Evolutionary conservation across 2,329 filamentous ascomycete species (phyloP).

Genomic region (Fusarium globosum): DNA sequence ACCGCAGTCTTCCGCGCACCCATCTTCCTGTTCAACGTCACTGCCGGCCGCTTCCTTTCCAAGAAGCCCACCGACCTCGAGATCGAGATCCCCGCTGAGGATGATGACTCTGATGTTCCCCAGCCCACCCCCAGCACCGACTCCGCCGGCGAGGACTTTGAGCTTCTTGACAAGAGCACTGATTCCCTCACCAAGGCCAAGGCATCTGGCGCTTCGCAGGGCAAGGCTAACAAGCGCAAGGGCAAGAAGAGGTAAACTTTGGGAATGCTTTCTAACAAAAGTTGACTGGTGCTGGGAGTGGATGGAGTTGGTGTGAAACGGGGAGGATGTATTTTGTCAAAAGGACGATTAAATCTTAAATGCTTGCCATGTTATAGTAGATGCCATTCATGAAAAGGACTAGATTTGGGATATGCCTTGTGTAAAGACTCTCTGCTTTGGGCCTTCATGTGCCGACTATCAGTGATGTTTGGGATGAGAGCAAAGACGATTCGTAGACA

Average conservation of each 20-base stretch:
- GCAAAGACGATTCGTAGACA: neutral
- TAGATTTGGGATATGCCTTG: too few species aligned
- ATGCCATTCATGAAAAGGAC: neutral
- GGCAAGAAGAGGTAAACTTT: conserved; percentile 63
- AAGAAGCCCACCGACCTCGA: conserved; percentile 52
- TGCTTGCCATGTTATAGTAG: conserved; percentile 5
- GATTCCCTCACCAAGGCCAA: conserved; percentile 65
- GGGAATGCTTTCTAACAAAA: neutral
- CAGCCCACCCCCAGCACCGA: conserved; percentile 67
- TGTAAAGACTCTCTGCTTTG: too few species aligned
- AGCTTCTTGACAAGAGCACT: conserved; percentile 70
- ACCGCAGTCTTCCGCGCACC: conserved; percentile 87
- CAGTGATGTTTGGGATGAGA: neutral
- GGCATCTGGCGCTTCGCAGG: conserved; percentile 59
- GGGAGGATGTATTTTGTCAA: conserved; percentile 11
- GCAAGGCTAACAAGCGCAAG: conserved; percentile 64
- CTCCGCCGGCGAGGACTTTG: conserved; percentile 70
- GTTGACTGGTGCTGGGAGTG: neutral
- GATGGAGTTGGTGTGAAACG: conserved; percentile 11
- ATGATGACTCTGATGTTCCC: conserved; percentile 61
- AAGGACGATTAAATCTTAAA: conserved; percentile 7
- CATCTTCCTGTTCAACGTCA: conserved; percentile 73
- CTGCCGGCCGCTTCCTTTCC: conserved; percentile 62
- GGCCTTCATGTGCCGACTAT: neutral
- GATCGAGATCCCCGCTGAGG: conserved; percentile 54